A percentile compares a stretch with the other conserved stretches of the same genome.
phyloP scores from a whole-genome alignment of 768 basidiomycete genomes.

The Podaxis sp. region DNA sequence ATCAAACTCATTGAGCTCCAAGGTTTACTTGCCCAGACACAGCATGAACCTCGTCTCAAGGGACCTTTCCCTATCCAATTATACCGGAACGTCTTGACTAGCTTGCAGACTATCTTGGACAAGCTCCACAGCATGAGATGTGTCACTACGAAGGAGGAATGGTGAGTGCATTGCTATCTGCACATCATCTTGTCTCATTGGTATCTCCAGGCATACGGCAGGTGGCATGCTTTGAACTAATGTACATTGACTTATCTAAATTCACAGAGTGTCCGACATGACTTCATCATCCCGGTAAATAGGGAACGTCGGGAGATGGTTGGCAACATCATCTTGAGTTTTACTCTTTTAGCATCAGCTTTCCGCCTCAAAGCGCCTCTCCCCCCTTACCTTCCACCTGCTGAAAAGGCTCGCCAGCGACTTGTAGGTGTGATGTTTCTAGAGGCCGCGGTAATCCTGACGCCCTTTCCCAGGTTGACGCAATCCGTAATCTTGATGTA shows the following conservation, averaged over 20 bases:
- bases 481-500: slow-evolving; percentile 82
- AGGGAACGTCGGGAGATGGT: slow-evolving; percentile 90
- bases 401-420: slow-evolving; percentile 77
- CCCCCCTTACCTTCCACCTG: slow-evolving; percentile 96
- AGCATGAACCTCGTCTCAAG: slow-evolving; percentile 92
- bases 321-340: slow-evolving; percentile 90
- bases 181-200: slow-evolving; percentile 6
- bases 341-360: slow-evolving; percentile 76
- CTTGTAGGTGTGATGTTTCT: slow-evolving; percentile 50
- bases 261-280: slow-evolving; percentile 69
- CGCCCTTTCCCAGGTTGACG: slow-evolving; percentile 56
- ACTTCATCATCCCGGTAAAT: slow-evolving; percentile 92
- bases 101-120: slow-evolving; percentile 83
- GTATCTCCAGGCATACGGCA: slow-evolving; percentile 65
- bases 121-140: slow-evolving; percentile 94
- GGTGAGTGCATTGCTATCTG: slow-evolving; percentile 46
- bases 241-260: neutral
- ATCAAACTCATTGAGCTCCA: slow-evolving; percentile 87
- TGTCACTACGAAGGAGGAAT: slow-evolving; percentile 95
- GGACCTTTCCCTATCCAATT: slow-evolving; percentile 89
- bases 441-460: neutral
- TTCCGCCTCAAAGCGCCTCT: slow-evolving; percentile 87
- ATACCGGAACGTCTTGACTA: slow-evolving; percentile 81
- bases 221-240: slow-evolving; percentile 24
- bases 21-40: slow-evolving; percentile 81